These are phyloP conservation scores for Volvariella surrecta DNA, from an alignment of 1,284 basidiomycete genomes.

Conservation along the genomic window DNA sequence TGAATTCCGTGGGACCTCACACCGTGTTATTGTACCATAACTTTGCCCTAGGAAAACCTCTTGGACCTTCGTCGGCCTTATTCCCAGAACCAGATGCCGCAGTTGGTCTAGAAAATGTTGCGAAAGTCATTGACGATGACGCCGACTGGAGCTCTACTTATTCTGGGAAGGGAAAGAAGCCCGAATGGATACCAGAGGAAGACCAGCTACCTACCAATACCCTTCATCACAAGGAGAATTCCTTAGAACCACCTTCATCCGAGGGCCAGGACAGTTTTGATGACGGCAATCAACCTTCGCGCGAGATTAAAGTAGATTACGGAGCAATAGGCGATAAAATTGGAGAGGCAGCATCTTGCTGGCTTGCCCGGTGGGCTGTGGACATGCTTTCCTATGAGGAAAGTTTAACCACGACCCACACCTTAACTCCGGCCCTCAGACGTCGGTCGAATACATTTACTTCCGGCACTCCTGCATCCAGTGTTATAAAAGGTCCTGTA, in stretches of 20 bases:
- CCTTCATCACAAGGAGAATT: slow-evolving; percentile 2
- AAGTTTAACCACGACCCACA: slow-evolving; percentile 16
- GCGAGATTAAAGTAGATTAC: slow-evolving; percentile 48
- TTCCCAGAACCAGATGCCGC: slow-evolving; percentile 48
- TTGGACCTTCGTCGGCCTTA: slow-evolving; percentile 36
- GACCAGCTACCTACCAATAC: background rate
- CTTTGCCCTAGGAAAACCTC: slow-evolving; percentile 75
- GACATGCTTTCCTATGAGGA: slow-evolving; percentile 73
- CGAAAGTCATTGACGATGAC: slow-evolving; percentile 35
- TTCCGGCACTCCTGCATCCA: slow-evolving; percentile 8
- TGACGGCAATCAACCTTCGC: slow-evolving; percentile 8
- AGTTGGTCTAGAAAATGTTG: slow-evolving; percentile 64
- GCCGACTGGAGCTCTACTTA: slow-evolving; percentile 2
- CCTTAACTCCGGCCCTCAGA: slow-evolving; percentile 10
- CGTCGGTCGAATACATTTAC: slow-evolving; percentile 8
- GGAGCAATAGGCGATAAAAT: slow-evolving; percentile 84
- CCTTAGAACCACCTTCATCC: background rate
- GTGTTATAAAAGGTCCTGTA: slow-evolving; percentile 2
- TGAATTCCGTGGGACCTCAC: slow-evolving; percentile 72
- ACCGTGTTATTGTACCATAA: slow-evolving; percentile 75
- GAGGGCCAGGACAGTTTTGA: slow-evolving; percentile 8
- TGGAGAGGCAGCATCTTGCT: slow-evolving; percentile 83
- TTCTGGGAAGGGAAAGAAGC: background rate
- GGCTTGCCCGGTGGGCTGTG: slow-evolving; percentile 80
- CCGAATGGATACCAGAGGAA: background rate